Evolutionary conservation across 768 basidiomycete species (phyloP).

Genomic region (Psilocybe subaeruginosa): DNA sequence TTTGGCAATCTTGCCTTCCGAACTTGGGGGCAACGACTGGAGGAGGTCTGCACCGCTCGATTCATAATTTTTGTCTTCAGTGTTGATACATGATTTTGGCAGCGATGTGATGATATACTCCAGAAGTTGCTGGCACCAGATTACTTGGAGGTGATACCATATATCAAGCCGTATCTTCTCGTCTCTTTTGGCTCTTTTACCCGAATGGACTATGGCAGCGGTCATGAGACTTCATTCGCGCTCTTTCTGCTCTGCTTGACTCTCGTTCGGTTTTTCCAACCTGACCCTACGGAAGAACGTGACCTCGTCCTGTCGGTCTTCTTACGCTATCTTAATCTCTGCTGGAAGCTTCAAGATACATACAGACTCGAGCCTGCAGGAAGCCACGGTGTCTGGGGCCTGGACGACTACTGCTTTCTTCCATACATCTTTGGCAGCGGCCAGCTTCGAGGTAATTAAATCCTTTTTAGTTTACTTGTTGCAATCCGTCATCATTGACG

Average conservation of each 20-base stretch:
- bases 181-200: slow-evolving; percentile 88
- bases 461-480: slow-evolving; percentile 1
- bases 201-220: slow-evolving; percentile 95
- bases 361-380: slow-evolving; percentile 96
- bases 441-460: slow-evolving; percentile 71
- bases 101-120: slow-evolving; percentile 62
- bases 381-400: slow-evolving; percentile 97
- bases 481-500: slow-evolving; percentile 1
- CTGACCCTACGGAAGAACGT: slow-evolving; percentile 64
- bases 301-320: slow-evolving; percentile 64
- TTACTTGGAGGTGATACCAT: slow-evolving; percentile 50
- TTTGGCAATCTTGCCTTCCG: slow-evolving; percentile 94
- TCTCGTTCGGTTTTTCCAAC: slow-evolving; percentile 67
- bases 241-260: slow-evolving; percentile 75
- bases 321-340: slow-evolving; percentile 76
- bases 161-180: slow-evolving; percentile 77
- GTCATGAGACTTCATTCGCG: slow-evolving; percentile 91
- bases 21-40: slow-evolving; percentile 77
- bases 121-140: slow-evolving; percentile 47
- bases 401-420: slow-evolving; percentile 91
- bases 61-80: slow-evolving; percentile 2
- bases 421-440: slow-evolving; percentile 91
- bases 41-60: slow-evolving; percentile 55
- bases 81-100: slow-evolving; percentile 16
- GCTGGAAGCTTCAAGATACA: slow-evolving; percentile 84